Evolutionary conservation across 176 grass and related monocot species (phyloP).

Genomic region (Sorghum bicolor): DNA sequence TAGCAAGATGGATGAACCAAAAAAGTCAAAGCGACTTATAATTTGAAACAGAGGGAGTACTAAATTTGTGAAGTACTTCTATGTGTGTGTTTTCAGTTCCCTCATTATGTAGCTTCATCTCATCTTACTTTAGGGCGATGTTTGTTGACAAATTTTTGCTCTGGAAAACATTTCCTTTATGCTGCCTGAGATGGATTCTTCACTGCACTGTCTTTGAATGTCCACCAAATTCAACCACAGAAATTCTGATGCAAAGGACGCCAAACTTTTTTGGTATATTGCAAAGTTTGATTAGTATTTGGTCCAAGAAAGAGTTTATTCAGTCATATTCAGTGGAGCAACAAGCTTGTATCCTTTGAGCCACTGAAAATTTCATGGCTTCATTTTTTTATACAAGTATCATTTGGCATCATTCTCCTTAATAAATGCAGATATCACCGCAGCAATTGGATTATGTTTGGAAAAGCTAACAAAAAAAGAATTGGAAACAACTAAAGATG

Average conservation of each 20-base stretch:
- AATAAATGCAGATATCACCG: constrained; percentile 81
- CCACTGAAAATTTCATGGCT: constrained; percentile 30
- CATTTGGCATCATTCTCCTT: constrained; percentile 41
- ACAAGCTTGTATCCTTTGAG: constrained; percentile 96
- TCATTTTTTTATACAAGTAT: constrained; percentile 18
- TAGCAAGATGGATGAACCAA: too few species aligned
- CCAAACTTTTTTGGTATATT: constrained; percentile 46
- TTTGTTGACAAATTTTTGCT: constrained; percentile 88
- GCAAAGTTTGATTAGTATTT: constrained; percentile 60
- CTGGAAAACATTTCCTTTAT: constrained; percentile 94
- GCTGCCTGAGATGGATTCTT: constrained; percentile 91
- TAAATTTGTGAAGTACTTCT: constrained; percentile 10
- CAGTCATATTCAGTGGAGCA: constrained; percentile 94
- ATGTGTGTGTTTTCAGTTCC: constrained; percentile 9
- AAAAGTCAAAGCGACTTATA: too few species aligned
- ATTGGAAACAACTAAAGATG: constrained; percentile 79
- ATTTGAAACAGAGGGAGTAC: too few species aligned
- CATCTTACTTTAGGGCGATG: constrained; percentile 57
- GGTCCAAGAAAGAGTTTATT: constrained; percentile 88
- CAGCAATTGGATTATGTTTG: constrained; percentile 84
- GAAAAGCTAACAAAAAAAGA: constrained; percentile 76
- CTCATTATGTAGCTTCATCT: constrained; percentile 18
- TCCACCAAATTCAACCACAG: constrained; percentile 45
- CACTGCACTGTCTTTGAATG: constrained; percentile 85
- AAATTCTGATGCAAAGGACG: constrained; percentile 46